These are phyloP conservation scores for Cystobasidiaceae sp. DNA, from an alignment of 1,284 basidiomycete genomes.

Conservation along the genomic window DNA sequence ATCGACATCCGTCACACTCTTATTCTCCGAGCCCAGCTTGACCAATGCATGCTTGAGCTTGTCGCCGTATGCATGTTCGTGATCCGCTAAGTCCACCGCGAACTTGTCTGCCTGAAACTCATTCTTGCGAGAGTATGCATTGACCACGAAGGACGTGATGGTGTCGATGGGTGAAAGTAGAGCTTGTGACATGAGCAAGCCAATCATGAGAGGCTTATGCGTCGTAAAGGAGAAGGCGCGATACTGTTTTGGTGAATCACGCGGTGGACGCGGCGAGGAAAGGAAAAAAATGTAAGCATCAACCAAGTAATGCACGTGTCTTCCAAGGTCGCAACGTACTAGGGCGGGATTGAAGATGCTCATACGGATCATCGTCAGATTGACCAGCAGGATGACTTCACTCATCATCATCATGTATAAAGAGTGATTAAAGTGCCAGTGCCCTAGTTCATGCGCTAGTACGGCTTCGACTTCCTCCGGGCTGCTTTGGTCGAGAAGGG, in stretches of 20 bases:
- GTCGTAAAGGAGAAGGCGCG: constrained; percentile 3
- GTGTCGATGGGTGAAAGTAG: constrained; percentile 77
- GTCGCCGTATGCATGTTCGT: constrained; percentile 60
- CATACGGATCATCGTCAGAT: constrained; percentile 81
- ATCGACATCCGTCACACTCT: constrained; percentile 59
- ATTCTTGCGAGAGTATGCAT: constrained; percentile 72
- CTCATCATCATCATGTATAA: constrained; percentile 79
- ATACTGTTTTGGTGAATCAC: constrained; percentile 46
- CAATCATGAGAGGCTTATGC: constrained; percentile 70
- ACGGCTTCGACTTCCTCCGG: constrained; percentile 88
- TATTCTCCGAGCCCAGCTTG: constrained; percentile 78
- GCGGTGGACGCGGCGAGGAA: background rate
- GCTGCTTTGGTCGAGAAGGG: constrained; percentile 81
- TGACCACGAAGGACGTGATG: constrained; percentile 67
- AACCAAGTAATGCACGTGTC: background rate
- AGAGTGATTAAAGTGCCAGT: constrained; percentile 85
- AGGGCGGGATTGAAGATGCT: constrained; percentile 83
- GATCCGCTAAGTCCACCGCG: constrained; percentile 59
- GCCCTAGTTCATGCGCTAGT: constrained; percentile 83
- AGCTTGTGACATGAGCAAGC: constrained; percentile 82
- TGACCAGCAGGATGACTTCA: constrained; percentile 78
- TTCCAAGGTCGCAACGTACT: constrained; percentile 65
- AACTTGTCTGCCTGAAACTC: constrained; percentile 87
- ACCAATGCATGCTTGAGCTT: constrained; percentile 72
- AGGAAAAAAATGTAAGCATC: background rate